These are phyloP conservation scores for Coniochaeta sp. DNA, from an alignment of 2,329 filamentous ascomycete species.

Conservation along the genomic window DNA sequence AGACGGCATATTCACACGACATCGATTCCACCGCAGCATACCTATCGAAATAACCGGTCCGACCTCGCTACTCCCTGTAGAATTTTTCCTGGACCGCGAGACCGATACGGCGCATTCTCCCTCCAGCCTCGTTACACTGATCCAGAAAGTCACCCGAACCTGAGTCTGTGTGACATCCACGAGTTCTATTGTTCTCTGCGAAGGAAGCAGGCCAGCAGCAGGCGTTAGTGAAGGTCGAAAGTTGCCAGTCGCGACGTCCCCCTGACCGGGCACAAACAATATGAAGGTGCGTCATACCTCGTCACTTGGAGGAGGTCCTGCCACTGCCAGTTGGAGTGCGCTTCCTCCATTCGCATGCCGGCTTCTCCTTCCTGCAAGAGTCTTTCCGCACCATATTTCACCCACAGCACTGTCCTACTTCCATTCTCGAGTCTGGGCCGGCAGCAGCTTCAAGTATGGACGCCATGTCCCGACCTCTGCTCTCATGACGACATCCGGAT, in stretches of 20 bases:
- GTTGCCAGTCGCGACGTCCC: background rate
- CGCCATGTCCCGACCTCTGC: background rate
- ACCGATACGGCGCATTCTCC: background rate
- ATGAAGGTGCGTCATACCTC: constrained; percentile 3
- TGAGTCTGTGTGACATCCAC: constrained; percentile 1
- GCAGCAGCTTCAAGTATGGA: background rate
- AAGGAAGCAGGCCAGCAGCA: no score
- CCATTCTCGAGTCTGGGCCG: background rate
- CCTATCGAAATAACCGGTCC: background rate
- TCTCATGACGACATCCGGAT: background rate
- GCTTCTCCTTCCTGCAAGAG: background rate
- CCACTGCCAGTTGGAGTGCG: no score
- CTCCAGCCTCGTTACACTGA: background rate
- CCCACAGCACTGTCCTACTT: background rate
- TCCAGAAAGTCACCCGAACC: background rate
- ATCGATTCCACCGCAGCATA: background rate
- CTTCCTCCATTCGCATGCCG: background rate
- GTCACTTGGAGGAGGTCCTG: background rate
- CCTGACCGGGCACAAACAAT: background rate
- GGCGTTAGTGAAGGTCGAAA: background rate
- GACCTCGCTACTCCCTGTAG: background rate
- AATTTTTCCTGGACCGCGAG: background rate
- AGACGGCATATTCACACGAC: background rate
- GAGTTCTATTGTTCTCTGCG: no score
- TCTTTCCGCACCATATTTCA: background rate